These are phyloP conservation scores for Cladosporium sp. DNA, from an alignment of 2,329 filamentous ascomycete genomes.

Conservation along the genomic window DNA sequence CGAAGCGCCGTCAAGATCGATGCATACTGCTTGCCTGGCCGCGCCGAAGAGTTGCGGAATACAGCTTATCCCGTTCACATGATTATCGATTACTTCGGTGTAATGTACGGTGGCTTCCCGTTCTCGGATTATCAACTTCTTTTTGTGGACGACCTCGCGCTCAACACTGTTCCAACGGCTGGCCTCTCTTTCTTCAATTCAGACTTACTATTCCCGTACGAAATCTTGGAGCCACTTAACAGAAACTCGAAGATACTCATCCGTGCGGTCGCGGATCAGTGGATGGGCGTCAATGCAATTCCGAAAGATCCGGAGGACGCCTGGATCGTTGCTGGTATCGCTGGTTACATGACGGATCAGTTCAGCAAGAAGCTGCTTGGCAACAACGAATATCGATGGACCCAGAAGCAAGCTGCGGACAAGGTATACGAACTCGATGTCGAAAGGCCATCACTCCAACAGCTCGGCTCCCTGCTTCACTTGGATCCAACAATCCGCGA, in stretches of 20 bases:
- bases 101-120: slow-evolving; percentile 85
- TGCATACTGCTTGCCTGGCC: slow-evolving; percentile 84
- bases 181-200: slow-evolving; percentile 85
- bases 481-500: slow-evolving; percentile 82
- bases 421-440: slow-evolving; percentile 76
- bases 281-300: slow-evolving; percentile 90
- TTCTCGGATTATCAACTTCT: slow-evolving; percentile 90
- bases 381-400: slow-evolving; percentile 90
- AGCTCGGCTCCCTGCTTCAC: slow-evolving; percentile 72
- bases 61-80: slow-evolving; percentile 80
- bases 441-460: slow-evolving; percentile 74
- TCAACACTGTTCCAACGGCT: slow-evolving; percentile 71
- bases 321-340: slow-evolving; percentile 86
- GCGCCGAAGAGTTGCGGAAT: slow-evolving; percentile 77
- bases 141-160: slow-evolving; percentile 84
- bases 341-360: slow-evolving; percentile 91
- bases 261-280: slow-evolving; percentile 83
- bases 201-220: slow-evolving; percentile 76
- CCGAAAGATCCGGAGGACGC: slow-evolving; percentile 77
- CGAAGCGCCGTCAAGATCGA: slow-evolving; percentile 84
- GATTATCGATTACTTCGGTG: slow-evolving; percentile 86
- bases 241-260: slow-evolving; percentile 76
- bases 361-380: slow-evolving; percentile 90
- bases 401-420: slow-evolving; percentile 81
- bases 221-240: slow-evolving; percentile 80